Base-by-base conservation (phyloP, 2,329 filamentous ascomycete species). In the Alternaria ventricosa region DNA sequence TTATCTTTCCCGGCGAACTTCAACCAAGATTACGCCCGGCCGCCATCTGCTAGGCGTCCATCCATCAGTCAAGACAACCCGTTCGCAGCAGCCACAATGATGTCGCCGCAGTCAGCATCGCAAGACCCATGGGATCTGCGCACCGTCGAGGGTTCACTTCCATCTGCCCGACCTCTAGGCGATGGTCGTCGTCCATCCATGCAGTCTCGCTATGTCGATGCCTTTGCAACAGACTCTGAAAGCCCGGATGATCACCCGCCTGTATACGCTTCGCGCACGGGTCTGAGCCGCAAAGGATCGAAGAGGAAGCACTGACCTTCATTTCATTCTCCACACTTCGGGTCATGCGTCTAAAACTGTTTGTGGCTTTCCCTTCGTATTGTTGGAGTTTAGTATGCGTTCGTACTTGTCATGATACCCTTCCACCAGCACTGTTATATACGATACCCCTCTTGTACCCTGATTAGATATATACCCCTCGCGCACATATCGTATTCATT, bases 101-200 rank as follows among this genome's bases (percentile, higher is more conserved):
- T 20, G 27, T 51, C 25, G 27, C 50, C 55, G 7, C 28, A 45
- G 5, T 51, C 56, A n/a, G 54, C 61, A 15, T 68, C 71, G 9
- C 63, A 44, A 8, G 73, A 73, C 20, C 67, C 72, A 0, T 78
- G 75, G 75, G 75, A 77, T 18, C 41, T 62, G 5, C 74, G 72
- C 28, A 64, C 57, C 28, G 41, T 73, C 59, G 64, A 60, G 5
- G 61, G 66, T 5, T 65, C 69, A 6, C 63, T 76, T 12, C 75
- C 75, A 2, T 20, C 58, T 9, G 27, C 66, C 1, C 57, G 70
- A 0, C 64, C 67, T 6, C 15, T 43, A 10, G 28, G 54, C 11
- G 55, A 61, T 27, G 55, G 57, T 10, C 68, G 67, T 11, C 64
- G 69, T 41, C 54, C 68, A 28, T 54, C 65, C 9, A 61, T 67